Base-by-base conservation (phyloP, 1,139 yeast species). In the Taphrina flavorubra region DNA sequence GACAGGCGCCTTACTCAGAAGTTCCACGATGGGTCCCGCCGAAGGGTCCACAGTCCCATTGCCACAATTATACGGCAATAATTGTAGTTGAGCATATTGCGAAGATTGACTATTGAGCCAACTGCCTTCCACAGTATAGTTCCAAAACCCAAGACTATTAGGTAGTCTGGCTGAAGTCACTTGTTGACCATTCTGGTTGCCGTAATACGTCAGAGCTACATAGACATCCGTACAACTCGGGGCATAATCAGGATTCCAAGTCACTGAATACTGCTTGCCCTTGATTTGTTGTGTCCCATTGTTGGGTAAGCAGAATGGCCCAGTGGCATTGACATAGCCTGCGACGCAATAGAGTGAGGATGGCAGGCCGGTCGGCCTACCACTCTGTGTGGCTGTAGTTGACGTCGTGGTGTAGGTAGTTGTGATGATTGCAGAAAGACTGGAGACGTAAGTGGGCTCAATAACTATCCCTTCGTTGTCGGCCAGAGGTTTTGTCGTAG, bases 221-320 rank as follows among this genome's bases (percentile, higher is more conserved):
- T 63, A 63, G 37, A 63, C 67, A 46, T 46, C 40, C 11, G 60
- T 25, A 49, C 67, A 63, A 7, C 36, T 20, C 14, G 67, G 67
- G n/a, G 67, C 67, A 46, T 31, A 63, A n/a, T n/a, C 44, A 7
- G 34, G 34, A 20, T 63, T 39, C 67, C 67, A 63, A 5, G 67
- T 63, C 11, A 55, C 61, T 44, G 61, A 53, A 39, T 63, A 63
- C 46, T 53, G 46, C 42, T 63, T 63, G 47, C 51, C 51, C n/a
- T 63, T 63, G 61, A 63, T 63, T 31, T 63, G 67, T 39, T 63
- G 56, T 16, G 67, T 63, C 39, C 67, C 67, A n/a, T 63, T 63
- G 13, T 31, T 16, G 34, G 67, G 67, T 3, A 36, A 42, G 44
- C 67, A 63, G 47, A 63, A 63, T 14, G 67, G 67, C 10, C 67